These are phyloP conservation scores for Aspergillus vadensis DNA, from an alignment of 2,329 filamentous ascomycete genomes.

Conservation along the genomic window DNA sequence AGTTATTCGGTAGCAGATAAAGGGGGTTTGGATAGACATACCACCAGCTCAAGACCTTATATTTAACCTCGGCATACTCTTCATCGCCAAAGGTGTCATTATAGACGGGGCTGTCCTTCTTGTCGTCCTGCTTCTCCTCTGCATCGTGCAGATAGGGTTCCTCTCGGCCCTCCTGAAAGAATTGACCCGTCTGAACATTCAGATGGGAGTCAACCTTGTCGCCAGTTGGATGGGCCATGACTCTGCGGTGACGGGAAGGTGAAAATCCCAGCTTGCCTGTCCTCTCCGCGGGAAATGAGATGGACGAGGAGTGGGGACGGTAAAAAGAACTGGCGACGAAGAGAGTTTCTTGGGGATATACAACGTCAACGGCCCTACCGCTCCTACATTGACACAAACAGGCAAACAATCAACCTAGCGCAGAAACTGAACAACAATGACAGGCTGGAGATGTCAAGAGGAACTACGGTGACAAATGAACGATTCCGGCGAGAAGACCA, in stretches of 20 bases:
- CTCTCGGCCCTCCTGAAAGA: background rate
- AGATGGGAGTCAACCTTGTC: background rate
- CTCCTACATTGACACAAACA: background rate
- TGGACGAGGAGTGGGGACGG: background rate
- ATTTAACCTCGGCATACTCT: conserved; percentile 46
- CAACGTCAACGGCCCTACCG: background rate
- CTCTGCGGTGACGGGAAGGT: background rate
- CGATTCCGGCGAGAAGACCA: background rate
- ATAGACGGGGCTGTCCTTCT: conserved; percentile 6
- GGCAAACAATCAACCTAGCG: background rate
- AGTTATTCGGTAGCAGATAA: background rate
- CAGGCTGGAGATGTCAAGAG: background rate
- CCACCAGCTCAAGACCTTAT: conserved; percentile 51
- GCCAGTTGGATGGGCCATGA: background rate
- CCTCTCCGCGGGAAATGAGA: background rate
- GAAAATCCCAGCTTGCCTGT: background rate
- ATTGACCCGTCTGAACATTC: background rate
- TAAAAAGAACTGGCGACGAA: background rate
- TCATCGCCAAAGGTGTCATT: conserved; percentile 39
- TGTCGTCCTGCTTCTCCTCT: conserved; percentile 18
- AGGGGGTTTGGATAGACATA: conserved; percentile 7
- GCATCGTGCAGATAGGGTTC: conserved; percentile 14
- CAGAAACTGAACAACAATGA: background rate
- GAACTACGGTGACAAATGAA: background rate
- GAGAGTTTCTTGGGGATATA: background rate